A percentile compares a stretch with the other conserved stretches of the same genome.
Conservation (phyloP, 495 filamentous ascomycete genomes). For the Chaetomium cochliodes region DNA sequence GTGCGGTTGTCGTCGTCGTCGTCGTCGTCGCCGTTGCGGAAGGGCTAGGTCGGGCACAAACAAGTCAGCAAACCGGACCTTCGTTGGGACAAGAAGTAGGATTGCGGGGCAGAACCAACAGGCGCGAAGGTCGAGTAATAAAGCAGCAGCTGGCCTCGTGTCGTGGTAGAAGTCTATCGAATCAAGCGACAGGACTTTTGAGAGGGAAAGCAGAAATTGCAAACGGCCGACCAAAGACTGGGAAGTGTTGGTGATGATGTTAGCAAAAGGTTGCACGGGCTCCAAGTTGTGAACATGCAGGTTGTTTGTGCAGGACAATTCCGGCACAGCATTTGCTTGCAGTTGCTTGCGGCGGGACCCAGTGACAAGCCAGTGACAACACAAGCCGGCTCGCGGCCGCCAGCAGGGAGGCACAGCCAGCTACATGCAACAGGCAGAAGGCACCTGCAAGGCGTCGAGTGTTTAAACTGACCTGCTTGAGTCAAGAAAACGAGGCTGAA, state of each 20-base stretch:
- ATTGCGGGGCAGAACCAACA: constrained; percentile 9
- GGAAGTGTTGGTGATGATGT: not conserved
- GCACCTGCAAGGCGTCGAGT: not conserved
- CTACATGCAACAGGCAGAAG: not conserved
- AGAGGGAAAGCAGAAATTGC: not conserved
- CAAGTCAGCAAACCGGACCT: not conserved
- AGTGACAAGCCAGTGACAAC: not conserved
- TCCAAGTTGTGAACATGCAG: not conserved
- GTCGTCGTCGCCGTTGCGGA: not conserved
- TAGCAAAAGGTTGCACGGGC: constrained; percentile 4
- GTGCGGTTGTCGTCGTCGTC: not conserved
- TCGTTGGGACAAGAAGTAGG: constrained; percentile 1
- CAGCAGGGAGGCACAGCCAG: constrained; percentile 13
- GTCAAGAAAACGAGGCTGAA: not conserved
- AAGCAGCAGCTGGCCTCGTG: not conserved
- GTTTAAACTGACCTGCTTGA: not conserved
- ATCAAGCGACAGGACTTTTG: not conserved
- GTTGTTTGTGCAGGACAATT: not conserved
- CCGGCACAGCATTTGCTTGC: constrained; percentile 1
- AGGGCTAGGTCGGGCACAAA: constrained; percentile 24
- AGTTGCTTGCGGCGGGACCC: constrained; percentile 1
- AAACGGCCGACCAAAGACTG: not conserved
- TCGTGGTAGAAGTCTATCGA: not conserved
- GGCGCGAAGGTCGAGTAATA: not conserved
- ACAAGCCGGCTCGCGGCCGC: not conserved